These are phyloP conservation scores for Torrubiella hemipterigena DNA, from an alignment of 2,329 filamentous ascomycete genomes.

Conservation along the genomic window DNA sequence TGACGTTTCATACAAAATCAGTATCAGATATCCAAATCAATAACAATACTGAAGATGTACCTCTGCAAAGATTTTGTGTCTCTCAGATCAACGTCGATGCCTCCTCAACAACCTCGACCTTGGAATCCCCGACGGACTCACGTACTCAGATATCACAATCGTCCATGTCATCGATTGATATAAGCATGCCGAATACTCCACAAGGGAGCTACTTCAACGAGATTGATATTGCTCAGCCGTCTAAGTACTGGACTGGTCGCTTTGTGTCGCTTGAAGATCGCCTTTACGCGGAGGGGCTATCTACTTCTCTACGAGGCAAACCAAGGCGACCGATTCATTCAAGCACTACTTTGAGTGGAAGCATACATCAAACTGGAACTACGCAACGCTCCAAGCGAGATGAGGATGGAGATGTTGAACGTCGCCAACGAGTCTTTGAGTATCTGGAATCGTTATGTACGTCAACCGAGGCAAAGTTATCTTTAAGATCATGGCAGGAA, in stretches of 20 bases:
- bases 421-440: conserved; percentile 30
- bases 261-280: conserved; percentile 45
- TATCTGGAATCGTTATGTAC: conserved; percentile 34
- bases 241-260: conserved; percentile 50
- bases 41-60: background rate
- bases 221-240: conserved; percentile 30
- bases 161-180: conserved; percentile 5
- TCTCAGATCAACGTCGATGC: too few relatives aligned
- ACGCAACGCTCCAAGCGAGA: conserved; percentile 10
- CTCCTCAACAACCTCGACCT: too few relatives aligned
- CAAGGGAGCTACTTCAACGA: conserved; percentile 13
- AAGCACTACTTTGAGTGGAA: background rate
- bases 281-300: conserved; percentile 13
- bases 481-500: conserved; percentile 37
- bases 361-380: too few relatives aligned
- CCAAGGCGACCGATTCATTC: background rate
- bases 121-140: background rate
- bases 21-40: background rate
- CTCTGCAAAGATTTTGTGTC: too few relatives aligned
- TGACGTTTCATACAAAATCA: too few relatives aligned
- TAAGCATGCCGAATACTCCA: background rate
- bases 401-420: conserved; percentile 26
- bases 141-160: conserved; percentile 2
- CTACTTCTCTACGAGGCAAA: background rate
- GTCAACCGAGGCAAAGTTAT: conserved; percentile 32